A percentile compares a stretch with the other conserved stretches of the same genome.
phyloP scores from a whole-genome alignment of 257 asterid genomes.

The Solanum boliviense region DNA sequence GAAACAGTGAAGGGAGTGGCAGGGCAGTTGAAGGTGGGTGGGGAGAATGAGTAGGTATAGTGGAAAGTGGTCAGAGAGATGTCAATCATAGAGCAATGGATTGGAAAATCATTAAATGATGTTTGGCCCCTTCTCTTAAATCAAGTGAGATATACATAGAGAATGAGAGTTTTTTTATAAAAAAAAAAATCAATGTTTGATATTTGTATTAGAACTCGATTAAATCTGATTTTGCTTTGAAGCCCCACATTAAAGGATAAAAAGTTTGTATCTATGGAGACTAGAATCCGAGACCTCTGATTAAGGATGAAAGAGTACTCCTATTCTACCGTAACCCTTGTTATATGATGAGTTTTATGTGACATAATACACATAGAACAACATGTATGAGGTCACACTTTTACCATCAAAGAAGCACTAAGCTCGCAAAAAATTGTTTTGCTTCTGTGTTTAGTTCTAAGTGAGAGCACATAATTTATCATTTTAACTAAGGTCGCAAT shows the following conservation, averaged over 20 bases:
- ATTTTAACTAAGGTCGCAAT: no score
- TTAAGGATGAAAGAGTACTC: background rate
- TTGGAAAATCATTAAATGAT: background rate
- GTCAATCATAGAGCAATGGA: background rate
- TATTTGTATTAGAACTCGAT: background rate
- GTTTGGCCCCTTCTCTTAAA: background rate
- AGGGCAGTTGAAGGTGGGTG: background rate
- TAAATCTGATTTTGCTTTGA: no score
- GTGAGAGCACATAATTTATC: no score
- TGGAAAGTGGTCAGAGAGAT: background rate
- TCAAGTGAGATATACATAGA: background rate
- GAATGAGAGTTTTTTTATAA: background rate
- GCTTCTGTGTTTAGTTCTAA: background rate
- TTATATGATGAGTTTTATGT: background rate
- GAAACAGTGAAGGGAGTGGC: background rate
- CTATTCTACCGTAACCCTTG: no score
- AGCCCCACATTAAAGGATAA: background rate
- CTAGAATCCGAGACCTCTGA: background rate
- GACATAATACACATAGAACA: background rate
- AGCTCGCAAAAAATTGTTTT: background rate
- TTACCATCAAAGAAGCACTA: background rate
- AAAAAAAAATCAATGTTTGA: rapidly evolving
- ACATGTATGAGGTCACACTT: no score
- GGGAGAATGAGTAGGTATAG: background rate
- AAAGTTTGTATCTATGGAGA: background rate